Base-by-base conservation (phyloP, 495 filamentous ascomycete species). In the Bombardia bombarda region DNA sequence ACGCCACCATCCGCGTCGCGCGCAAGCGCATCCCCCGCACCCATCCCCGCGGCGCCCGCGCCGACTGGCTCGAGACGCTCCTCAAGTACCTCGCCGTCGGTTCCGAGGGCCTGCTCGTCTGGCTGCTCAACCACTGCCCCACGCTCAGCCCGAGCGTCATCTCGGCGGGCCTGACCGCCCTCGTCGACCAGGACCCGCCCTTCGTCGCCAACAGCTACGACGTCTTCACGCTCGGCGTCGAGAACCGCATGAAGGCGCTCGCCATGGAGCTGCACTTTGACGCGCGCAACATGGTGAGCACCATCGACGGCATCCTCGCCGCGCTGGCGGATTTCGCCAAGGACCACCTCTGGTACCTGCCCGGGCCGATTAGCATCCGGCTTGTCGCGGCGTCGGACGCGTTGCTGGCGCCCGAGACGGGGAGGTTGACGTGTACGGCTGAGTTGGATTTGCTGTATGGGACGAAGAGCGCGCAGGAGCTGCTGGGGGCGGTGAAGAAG, bases 211-310 rank as follows among this genome's bases (percentile, higher is more conserved):
- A 25, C 30, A 44, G 40, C 40, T 22, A 39, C 28, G 37, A 25
- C 4, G 46, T 49, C 13, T 49, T 49, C 36, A 43, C 34, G 7
- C 35, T 49, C 14, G 46, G 40, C 5, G 18, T 44, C 7, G 42
- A 44, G 32, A 44, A 42, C 20, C 10, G 12, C 13, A 35, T 49
- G 14, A 43, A 38, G 32, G 46, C 32, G 18, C 17, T 25, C 21
- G 46, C 46, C 25, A 18, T 49, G 9, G 46, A 49, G 40, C 46
- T 49, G 25, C 46, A 49, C 35, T 43, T 28, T 36, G 46, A 49
- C 14, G 39, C 40, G 13, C 13, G 16, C 8, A 16, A 38, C 16
- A 25, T 14, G 12, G 40, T 43, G 9, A 12, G 20, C 7, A 35
- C 34, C 2, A 34, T 43, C 33, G 40, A 49, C 28, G 28, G 12